These are phyloP conservation scores for Apiospora malaysiana DNA, from an alignment of 2,329 filamentous ascomycete genomes.

Conservation along the genomic window DNA sequence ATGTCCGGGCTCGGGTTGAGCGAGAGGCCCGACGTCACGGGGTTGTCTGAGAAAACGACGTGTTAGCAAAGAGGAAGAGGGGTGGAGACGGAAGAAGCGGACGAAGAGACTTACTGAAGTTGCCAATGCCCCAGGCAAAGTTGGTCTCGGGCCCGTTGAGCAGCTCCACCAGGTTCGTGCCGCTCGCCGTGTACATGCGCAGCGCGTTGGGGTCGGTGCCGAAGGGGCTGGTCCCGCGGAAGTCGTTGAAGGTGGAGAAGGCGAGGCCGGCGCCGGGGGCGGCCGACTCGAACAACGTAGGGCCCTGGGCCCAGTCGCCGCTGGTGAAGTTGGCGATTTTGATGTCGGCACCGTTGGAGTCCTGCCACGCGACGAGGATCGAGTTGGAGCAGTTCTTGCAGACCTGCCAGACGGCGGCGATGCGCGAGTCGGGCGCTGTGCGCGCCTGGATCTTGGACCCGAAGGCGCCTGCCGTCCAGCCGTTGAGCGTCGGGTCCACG, in stretches of 20 bases:
- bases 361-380: constrained; percentile 27
- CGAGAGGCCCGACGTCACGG: constrained; percentile 23
- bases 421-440: constrained; percentile 20
- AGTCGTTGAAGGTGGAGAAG: constrained; percentile 26
- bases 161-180: constrained; percentile 23
- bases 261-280: constrained; percentile 24
- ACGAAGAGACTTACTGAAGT: constrained; percentile 22
- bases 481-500: constrained; percentile 4
- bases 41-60: constrained; percentile 7
- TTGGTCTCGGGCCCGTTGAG: constrained; percentile 23
- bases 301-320: constrained; percentile 19
- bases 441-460: constrained; percentile 19
- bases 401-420: constrained; percentile 27
- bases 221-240: constrained; percentile 1
- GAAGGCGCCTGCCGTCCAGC: constrained; percentile 25
- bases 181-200: constrained; percentile 22
- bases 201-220: constrained; percentile 25
- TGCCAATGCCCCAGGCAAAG: constrained; percentile 21
- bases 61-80: not conserved
- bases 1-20: constrained; percentile 26
- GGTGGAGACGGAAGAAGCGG: too few relatives aligned
- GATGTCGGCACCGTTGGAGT: constrained; percentile 20
- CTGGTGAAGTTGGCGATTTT: constrained; percentile 26
- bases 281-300: constrained; percentile 21
- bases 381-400: constrained; percentile 27